Conservation (phyloP, 2,329 filamentous ascomycete genomes). For the Hypoxylon sp. region DNA sequence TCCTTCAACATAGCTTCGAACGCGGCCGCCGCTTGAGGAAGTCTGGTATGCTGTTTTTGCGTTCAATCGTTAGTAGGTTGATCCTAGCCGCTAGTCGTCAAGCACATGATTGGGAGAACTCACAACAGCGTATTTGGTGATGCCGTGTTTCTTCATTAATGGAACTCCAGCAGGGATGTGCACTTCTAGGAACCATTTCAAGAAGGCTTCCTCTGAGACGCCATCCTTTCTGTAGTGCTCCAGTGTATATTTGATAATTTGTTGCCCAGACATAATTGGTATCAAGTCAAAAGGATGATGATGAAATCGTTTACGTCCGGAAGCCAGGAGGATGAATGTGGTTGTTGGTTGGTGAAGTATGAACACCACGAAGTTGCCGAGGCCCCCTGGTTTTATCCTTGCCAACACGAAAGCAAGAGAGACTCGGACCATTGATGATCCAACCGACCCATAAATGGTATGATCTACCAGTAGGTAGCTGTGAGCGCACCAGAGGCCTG, state of each 20-base stretch:
- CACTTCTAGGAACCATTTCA: slow-evolving; percentile 28
- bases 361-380: too few species aligned
- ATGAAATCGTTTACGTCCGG: too few species aligned
- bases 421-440: not conserved
- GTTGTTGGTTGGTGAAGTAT: too few species aligned
- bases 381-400: too few species aligned
- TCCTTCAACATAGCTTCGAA: slow-evolving; percentile 20
- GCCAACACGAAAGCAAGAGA: too few species aligned
- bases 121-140: slow-evolving; percentile 32
- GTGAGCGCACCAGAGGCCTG: too few species aligned
- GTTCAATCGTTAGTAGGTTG: not conserved
- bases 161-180: slow-evolving; percentile 28
- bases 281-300: too few species aligned
- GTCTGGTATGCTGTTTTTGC: slow-evolving; percentile 21
- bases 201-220: slow-evolving; percentile 28
- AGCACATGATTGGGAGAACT: slow-evolving; percentile 2
- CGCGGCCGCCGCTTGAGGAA: slow-evolving; percentile 3
- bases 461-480: too few species aligned
- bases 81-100: too few species aligned
- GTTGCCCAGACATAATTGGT: slow-evolving; percentile 22
- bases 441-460: too few species aligned
- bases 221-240: slow-evolving; percentile 35
- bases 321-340: too few species aligned
- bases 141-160: slow-evolving; percentile 35
- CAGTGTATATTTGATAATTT: slow-evolving; percentile 30